Percentiles rank a stretch among this genome's conserved stretches.
phyloP scores from a whole-genome alignment of 2,329 filamentous ascomycete species.

The Penicillium sclerotiorum region DNA sequence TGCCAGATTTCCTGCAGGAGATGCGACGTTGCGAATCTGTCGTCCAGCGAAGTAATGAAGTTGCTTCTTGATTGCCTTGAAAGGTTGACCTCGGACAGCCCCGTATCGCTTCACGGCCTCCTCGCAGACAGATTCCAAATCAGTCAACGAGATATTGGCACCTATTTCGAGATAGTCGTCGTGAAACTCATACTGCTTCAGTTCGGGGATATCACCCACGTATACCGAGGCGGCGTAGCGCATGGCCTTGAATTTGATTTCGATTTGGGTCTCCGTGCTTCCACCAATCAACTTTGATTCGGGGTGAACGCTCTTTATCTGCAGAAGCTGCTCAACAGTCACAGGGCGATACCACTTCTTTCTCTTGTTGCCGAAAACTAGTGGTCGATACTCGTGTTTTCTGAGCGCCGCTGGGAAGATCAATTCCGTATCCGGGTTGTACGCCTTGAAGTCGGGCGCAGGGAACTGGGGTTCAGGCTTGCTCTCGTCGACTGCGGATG shows the following conservation, averaged over 20 bases:
- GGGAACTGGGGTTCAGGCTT: constrained; percentile 64
- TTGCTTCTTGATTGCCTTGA: constrained; percentile 89
- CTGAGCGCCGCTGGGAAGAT: constrained; percentile 88
- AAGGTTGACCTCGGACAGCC: constrained; percentile 69
- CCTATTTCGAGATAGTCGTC: constrained; percentile 87
- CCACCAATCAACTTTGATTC: constrained; percentile 93
- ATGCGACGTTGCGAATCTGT: constrained; percentile 97
- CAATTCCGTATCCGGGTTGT: constrained; percentile 88
- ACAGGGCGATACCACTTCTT: constrained; percentile 93
- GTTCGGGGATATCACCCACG: constrained; percentile 87
- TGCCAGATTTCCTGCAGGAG: constrained; percentile 88
- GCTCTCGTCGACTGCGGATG: constrained; percentile 45
- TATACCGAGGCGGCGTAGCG: constrained; percentile 88
- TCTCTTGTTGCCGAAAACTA: constrained; percentile 90
- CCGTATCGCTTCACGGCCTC: constrained; percentile 82
- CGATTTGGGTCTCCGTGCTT: constrained; percentile 96
- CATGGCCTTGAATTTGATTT: constrained; percentile 96
- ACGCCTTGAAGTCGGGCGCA: constrained; percentile 88
- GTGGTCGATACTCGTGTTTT: constrained; percentile 77
- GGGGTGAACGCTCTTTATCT: constrained; percentile 85
- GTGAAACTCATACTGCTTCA: constrained; percentile 77
- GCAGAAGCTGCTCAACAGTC: constrained; percentile 80
- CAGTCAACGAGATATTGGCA: constrained; percentile 88
- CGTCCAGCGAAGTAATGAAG: constrained; percentile 92
- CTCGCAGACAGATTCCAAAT: constrained; percentile 82